Base-by-base conservation (phyloP, 2,329 filamentous ascomycete genomes). In the Fusarium verticillioides region DNA sequence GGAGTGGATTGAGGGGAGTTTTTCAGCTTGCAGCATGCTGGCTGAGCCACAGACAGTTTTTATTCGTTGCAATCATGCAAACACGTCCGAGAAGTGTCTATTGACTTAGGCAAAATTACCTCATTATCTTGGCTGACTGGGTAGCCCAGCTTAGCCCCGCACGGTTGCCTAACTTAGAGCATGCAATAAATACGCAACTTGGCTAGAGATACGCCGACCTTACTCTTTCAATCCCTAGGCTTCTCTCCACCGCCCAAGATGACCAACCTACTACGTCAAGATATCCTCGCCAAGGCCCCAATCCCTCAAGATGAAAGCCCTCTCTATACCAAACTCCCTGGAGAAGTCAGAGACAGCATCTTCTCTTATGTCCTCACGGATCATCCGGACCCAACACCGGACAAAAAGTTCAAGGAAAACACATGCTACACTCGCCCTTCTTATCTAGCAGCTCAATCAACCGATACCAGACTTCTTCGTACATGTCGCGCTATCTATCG, bases 311-410 rank as follows among this genome's bases (percentile, higher is more conserved):
- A 23, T 4, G 13, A 61, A 2, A 79, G 66, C 19, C 79, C 73
- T 2, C 75, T 86, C 2, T 86, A 84, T 70, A 44, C 61, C 4
- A 21, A 68, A 4, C 74, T 89, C 0, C 87, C 88, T 0, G 82
- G 83, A 21, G 88, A 90, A 75, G 72, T 89, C 19, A 84, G 88
- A 61, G 81, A 81, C 66, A 74, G 79, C 4, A 86, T 90, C 54
- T 90, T 87, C 74, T 64, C 78, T 15, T 79, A 78, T 49, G 82
- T 78, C 1, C 76, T 87, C 7, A 77, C 81, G 10, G 82, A 83
- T 36, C 83, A 81, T 37, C 79, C 82, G 15, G 83, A 84, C 44
- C 73, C 78, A 9, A 62, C 70, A 4, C 74, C 76, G 1, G 59
- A 69, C 3, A 60, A 57, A 3, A 70, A 67, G 2, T 84, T 83